phyloP scores from a whole-genome alignment of 148 eudicot genomes.

The Rhododendron molle region DNA sequence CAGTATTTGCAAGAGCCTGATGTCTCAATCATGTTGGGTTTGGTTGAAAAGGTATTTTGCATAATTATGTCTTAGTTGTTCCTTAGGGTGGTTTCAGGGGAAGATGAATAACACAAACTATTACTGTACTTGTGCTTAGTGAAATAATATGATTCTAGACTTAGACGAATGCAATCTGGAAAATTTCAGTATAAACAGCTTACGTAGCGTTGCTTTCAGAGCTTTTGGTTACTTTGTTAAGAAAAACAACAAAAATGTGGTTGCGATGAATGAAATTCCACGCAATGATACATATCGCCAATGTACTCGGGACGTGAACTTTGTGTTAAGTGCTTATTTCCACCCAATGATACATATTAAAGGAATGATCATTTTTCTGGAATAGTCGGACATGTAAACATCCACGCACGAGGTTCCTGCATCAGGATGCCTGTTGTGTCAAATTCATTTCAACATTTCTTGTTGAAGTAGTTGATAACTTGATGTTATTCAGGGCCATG shows the following conservation, averaged over 20 bases:
- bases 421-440: neutral
- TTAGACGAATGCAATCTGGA: neutral
- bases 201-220: neutral
- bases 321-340: neutral
- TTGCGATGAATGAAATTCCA: neutral
- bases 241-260: neutral
- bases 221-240: neutral
- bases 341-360: neutral
- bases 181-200: neutral
- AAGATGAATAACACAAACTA: no score
- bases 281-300: neutral
- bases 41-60: slow-evolving; percentile 64
- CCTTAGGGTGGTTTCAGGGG: neutral
- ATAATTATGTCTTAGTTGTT: neutral
- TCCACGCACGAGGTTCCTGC: neutral
- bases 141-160: neutral
- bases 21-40: slow-evolving; percentile 48
- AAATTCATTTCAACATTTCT: neutral
- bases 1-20: slow-evolving; percentile 84
- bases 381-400: neutral
- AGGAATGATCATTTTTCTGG: neutral
- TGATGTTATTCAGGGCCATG: neutral
- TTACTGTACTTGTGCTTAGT: no score
- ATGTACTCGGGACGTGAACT: neutral
- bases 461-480: no score